phyloP scores from a whole-genome alignment of 2,329 filamentous ascomycete genomes.

The Aspergillus candidus region DNA sequence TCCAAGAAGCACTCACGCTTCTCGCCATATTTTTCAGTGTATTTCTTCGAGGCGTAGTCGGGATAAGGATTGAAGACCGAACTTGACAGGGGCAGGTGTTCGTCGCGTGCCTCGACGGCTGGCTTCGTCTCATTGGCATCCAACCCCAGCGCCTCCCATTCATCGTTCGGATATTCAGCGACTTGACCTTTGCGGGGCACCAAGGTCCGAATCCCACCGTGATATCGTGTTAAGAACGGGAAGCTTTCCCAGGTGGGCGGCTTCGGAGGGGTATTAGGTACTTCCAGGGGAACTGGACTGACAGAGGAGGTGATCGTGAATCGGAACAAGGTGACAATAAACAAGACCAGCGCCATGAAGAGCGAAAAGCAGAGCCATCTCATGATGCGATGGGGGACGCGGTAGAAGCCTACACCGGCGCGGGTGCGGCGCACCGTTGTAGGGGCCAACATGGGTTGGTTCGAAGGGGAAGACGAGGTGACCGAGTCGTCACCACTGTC shows the following conservation, averaged over 20 bases:
- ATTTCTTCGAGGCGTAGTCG: conserved; percentile 53
- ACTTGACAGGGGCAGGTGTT: conserved; percentile 39
- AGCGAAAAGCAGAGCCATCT: conserved; percentile 72
- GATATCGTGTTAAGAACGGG: conserved; percentile 78
- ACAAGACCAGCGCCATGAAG: conserved; percentile 63
- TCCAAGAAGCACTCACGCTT: conserved; percentile 77
- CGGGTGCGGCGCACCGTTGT: conserved; percentile 30
- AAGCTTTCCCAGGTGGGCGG: conserved; percentile 79
- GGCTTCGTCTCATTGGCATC: conserved; percentile 29
- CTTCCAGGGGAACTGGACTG: conserved; percentile 25
- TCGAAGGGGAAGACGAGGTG: conserved; percentile 49
- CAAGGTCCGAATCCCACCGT: conserved; percentile 75
- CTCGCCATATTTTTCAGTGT: conserved; percentile 51
- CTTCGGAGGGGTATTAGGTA: conserved; percentile 56
- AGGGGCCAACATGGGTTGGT: conserved; percentile 36
- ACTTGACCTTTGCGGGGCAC: conserved; percentile 59
- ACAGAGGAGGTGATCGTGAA: conserved; percentile 54
- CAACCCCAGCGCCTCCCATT: conserved; percentile 51
- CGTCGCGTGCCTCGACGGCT: conserved; percentile 17
- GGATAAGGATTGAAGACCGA: conserved; percentile 64
- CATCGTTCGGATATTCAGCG: conserved; percentile 70
- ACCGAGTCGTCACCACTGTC: conserved; percentile 26
- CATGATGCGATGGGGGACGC: conserved; percentile 65
- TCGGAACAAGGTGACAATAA: conserved; percentile 69
- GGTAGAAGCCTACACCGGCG: conserved; percentile 44